Conservation (phyloP, 441 rosid species). For the Gossypium trilobum region DNA sequence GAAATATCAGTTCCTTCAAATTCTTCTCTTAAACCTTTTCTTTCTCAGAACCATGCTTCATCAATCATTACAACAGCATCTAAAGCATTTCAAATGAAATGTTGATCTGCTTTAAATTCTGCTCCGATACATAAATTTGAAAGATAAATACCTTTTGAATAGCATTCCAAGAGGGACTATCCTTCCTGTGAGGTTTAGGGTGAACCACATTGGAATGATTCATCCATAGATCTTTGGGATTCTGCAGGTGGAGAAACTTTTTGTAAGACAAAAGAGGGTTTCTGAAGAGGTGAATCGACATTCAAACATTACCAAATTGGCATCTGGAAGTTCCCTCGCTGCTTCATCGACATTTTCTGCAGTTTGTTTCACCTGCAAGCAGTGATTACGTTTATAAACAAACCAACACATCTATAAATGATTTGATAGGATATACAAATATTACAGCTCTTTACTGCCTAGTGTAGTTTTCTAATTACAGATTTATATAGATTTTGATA, state of each 20-base stretch:
- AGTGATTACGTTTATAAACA: not conserved
- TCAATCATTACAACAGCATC: not conserved
- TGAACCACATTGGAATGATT: slow-evolving; percentile 74
- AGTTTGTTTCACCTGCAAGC: slow-evolving; percentile 66
- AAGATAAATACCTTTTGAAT: slow-evolving; percentile 51
- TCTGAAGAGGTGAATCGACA: not conserved
- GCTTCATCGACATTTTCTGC: slow-evolving; percentile 93
- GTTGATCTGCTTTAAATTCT: not conserved
- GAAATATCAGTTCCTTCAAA: not conserved
- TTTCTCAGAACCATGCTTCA: no score
- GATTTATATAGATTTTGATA: not conserved
- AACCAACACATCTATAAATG: not conserved
- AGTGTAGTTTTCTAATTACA: not conserved
- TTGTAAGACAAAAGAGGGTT: not conserved
- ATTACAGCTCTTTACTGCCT: not conserved
- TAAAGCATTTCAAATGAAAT: not conserved
- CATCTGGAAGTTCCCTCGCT: slow-evolving; percentile 93
- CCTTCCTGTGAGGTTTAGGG: slow-evolving; percentile 86
- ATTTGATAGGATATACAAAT: not conserved
- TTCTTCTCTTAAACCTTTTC: no score
- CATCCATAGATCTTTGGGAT: slow-evolving; percentile 90
- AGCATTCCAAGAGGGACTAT: slow-evolving; percentile 64
- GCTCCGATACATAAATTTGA: not conserved
- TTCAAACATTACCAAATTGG: slow-evolving; percentile 53
- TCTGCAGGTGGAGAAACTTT: slow-evolving; percentile 35